Conservation (phyloP, 1,139 yeast genomes). For the Zygoascus meyerae region DNA sequence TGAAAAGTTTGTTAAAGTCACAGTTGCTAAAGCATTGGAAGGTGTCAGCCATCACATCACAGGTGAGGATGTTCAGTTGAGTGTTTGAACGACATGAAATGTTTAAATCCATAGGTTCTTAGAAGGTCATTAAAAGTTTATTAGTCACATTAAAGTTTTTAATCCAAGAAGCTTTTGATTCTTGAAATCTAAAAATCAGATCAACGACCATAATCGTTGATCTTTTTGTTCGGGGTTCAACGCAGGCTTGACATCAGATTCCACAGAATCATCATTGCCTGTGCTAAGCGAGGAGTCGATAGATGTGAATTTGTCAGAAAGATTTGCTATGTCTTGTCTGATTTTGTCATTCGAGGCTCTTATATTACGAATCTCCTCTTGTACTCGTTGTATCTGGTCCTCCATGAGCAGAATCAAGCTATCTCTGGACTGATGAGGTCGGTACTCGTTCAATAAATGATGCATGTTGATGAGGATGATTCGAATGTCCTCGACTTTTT, state of each 20-base stretch:
- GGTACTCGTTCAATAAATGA: slow-evolving; percentile 73
- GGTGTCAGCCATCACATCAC: slow-evolving; percentile 60
- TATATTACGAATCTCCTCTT: slow-evolving; percentile 12
- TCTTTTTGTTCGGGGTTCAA: slow-evolving; percentile 12
- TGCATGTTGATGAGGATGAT: slow-evolving; percentile 76
- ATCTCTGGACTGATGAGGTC: slow-evolving; percentile 87
- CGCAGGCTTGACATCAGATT: background rate
- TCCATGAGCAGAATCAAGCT: slow-evolving; percentile 65
- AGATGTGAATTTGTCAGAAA: slow-evolving; percentile 10
- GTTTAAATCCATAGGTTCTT: background rate
- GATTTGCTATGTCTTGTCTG: slow-evolving; percentile 6
- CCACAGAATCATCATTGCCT: background rate
- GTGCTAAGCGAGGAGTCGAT: slow-evolving; percentile 1
- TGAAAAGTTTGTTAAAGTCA: slow-evolving; percentile 79
- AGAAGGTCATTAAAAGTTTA: background rate
- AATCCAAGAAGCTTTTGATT: no score
- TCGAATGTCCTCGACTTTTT: slow-evolving; percentile 64
- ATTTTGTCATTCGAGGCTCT: slow-evolving; percentile 8
- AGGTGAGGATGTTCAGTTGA: slow-evolving; percentile 52
- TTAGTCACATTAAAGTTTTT: background rate
- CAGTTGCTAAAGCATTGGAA: slow-evolving; percentile 76
- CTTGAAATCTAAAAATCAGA: background rate
- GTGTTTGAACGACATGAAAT: slow-evolving; percentile 18
- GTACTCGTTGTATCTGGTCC: slow-evolving; percentile 34
- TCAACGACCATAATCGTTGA: slow-evolving; percentile 12